Evolutionary conservation across 805 yeast genomes (phyloP).

Genomic region (Candida qinlingensis): DNA sequence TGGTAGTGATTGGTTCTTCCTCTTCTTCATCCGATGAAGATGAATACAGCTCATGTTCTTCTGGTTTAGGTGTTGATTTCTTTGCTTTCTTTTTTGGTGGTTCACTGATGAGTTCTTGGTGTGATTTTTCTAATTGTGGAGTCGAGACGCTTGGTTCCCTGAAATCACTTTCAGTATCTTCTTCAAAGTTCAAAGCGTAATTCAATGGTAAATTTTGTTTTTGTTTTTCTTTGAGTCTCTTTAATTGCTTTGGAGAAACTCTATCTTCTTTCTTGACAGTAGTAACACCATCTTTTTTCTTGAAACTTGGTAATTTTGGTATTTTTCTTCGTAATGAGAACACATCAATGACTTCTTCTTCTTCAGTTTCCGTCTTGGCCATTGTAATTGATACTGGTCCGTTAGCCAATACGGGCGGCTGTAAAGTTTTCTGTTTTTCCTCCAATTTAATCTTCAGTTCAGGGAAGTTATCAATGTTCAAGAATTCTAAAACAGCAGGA

Average conservation of each 20-base stretch:
- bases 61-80: constrained; percentile 1
- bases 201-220: constrained; percentile 17
- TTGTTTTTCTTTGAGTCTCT: constrained; percentile 12
- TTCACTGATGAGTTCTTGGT: constrained; percentile 4
- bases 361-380: constrained; percentile 11
- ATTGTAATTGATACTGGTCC: background rate
- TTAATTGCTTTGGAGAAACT: background rate
- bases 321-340: constrained; percentile 10
- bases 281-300: constrained; percentile 23
- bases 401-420: background rate
- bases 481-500: constrained; percentile 55
- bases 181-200: constrained; percentile 17
- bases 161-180: constrained; percentile 10
- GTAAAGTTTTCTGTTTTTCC: background rate
- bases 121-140: constrained; percentile 8
- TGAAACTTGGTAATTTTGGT: constrained; percentile 17
- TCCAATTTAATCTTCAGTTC: constrained; percentile 33
- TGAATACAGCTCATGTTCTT: constrained; percentile 12
- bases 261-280: constrained; percentile 5
- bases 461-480: constrained; percentile 57
- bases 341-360: constrained; percentile 16
- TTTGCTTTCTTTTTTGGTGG: constrained; percentile 15
- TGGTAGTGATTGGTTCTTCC: constrained; percentile 12
- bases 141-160: constrained; percentile 9
- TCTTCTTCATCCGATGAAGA: constrained; percentile 27